Base-by-base conservation (phyloP, 371 early-diverging fungal species). In the Zychaea mexicana region DNA sequence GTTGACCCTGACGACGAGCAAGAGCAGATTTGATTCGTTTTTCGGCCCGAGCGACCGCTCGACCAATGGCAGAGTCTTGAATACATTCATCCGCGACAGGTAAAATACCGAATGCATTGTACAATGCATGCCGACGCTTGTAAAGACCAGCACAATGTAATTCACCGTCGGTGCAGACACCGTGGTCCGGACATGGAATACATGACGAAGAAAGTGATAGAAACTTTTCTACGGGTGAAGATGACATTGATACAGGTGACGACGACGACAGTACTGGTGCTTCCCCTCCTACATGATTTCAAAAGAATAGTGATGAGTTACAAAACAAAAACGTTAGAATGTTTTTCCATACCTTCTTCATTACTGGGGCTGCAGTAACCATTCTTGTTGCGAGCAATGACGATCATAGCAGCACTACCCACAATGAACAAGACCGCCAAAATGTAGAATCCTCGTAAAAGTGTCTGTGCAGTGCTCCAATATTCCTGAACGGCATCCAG, bases 181-280 rank as follows among this genome's bases (percentile, higher is more conserved):
- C 67, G 38, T 67, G 67, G 32, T 61, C 62, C 8, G 67, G 67
- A 45, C 67, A 67, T 10, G 67, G 67, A 3, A 67, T 62, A 24
- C 67, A 67, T 38, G 58, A 54, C 2, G 61, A 30, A 26, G 66
- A 60, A 2, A 66, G 22, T 46, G 38, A 60, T 28, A 45, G 42
- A 19, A 52, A 32, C 22, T 47, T 33, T 52, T 10, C 46, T 0
- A 45, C 22, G 21, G 39, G 30, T 26, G 32, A 26, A 2, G 21
- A 24, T 7, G 38, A 36, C 9, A 1, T 56, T 45, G 19, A 45
- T 49, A 42, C n/a, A 42, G 15, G 15, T 8, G 8, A 8, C 8
- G 15, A 2, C 15, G 1, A 36, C 8, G 0, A 10, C 36, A 36
- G 15, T 10, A 36, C 36, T 36, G 15, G 8, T 36, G 8, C 0